phyloP scores from a whole-genome alignment of 2,329 filamentous ascomycete genomes.

The Thielaviopsis populi region DNA sequence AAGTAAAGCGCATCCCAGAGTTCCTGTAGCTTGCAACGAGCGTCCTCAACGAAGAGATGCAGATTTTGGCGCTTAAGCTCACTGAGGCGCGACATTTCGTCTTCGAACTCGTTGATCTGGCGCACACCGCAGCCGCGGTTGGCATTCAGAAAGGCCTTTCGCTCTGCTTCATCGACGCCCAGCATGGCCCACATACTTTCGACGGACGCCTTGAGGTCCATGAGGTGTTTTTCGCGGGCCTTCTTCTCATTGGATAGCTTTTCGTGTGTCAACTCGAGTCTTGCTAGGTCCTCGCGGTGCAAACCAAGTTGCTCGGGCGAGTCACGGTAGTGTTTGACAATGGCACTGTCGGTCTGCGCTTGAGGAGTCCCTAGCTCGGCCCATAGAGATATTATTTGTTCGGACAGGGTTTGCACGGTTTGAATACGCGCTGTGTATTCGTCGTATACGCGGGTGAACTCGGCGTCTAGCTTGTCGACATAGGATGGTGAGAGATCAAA shows the following conservation, averaged over 20 bases:
- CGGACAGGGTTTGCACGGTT: slow-evolving; percentile 57
- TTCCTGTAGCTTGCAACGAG: slow-evolving; percentile 76
- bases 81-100: slow-evolving; percentile 71
- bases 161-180: slow-evolving; percentile 65
- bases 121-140: slow-evolving; percentile 85
- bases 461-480: slow-evolving; percentile 68
- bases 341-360: slow-evolving; percentile 72
- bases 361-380: slow-evolving; percentile 89
- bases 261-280: slow-evolving; percentile 60
- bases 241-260: slow-evolving; percentile 81
- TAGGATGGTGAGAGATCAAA: slow-evolving; percentile 92
- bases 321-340: slow-evolving; percentile 81
- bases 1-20: slow-evolving; percentile 91
- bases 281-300: slow-evolving; percentile 68
- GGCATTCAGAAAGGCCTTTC: slow-evolving; percentile 67
- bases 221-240: slow-evolving; percentile 59
- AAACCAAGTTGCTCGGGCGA: slow-evolving; percentile 87
- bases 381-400: slow-evolving; percentile 89
- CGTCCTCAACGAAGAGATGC: slow-evolving; percentile 90
- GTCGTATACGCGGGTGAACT: slow-evolving; percentile 91
- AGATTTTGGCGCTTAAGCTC: slow-evolving; percentile 92
- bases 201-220: slow-evolving; percentile 62
- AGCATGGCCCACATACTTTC: slow-evolving; percentile 81
- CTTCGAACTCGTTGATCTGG: slow-evolving; percentile 90
- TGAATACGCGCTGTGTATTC: slow-evolving; percentile 79